These are phyloP conservation scores for Pilaira anomala DNA, from an alignment of 192 early-diverging fungal species.

Conservation along the genomic window DNA sequence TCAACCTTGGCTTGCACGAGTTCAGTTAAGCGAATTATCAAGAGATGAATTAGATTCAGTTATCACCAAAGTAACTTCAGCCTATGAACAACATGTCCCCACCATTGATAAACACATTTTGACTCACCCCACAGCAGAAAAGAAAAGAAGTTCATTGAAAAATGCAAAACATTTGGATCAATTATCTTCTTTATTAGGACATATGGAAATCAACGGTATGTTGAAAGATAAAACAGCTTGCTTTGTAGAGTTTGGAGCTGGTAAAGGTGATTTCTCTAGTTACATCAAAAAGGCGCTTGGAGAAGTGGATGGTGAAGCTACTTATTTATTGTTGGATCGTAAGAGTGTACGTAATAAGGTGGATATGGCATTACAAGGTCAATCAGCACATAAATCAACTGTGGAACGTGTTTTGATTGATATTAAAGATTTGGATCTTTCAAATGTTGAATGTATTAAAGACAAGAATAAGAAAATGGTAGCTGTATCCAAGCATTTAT, in stretches of 20 bases:
- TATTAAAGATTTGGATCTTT: conserved; percentile 82
- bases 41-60: conserved; percentile 25
- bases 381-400: conserved; percentile 34
- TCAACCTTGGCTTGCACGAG: conserved; percentile 36
- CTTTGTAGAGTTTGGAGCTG: conserved; percentile 82
- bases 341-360: conserved; percentile 76
- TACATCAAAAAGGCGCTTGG: conserved; percentile 45
- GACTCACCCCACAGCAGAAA: conserved; percentile 8
- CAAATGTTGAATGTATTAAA: conserved; percentile 44
- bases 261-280: conserved; percentile 53
- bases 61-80: conserved; percentile 21
- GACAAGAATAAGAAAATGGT: conserved; percentile 54
- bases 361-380: conserved; percentile 41
- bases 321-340: conserved; percentile 73
- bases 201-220: conserved; percentile 61
- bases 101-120: conserved; percentile 15
- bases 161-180: conserved; percentile 53
- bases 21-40: conserved; percentile 25
- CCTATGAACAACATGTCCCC: conserved; percentile 12
- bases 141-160: conserved; percentile 15
- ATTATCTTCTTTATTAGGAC: conserved; percentile 77
- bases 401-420: conserved; percentile 71
- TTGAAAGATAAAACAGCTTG: conserved; percentile 49
- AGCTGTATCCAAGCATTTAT: conserved; percentile 85
- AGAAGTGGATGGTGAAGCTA: conserved; percentile 34